Evolutionary conservation across 352 stramenopile genomes (phyloP).

Genomic region (Aphanomyces astaci): DNA sequence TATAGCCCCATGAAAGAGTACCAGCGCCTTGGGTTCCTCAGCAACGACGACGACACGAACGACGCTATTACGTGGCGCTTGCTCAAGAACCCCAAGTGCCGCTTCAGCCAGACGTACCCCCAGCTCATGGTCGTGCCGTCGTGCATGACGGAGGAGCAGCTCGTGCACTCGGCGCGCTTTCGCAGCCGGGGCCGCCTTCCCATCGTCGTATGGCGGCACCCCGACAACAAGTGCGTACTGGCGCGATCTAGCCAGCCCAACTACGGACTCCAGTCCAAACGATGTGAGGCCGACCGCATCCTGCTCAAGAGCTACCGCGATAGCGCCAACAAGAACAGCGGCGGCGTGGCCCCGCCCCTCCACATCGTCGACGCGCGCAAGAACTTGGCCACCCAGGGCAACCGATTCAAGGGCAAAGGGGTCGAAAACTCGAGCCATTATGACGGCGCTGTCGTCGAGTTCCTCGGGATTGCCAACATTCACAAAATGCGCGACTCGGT

Average conservation of each 20-base stretch:
- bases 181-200: constrained; percentile 88
- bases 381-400: constrained; percentile 70
- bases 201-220: constrained; percentile 88
- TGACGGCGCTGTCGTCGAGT: constrained; percentile 91
- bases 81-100: constrained; percentile 86
- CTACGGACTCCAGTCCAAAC: constrained; percentile 94
- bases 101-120: constrained; percentile 92
- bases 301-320: constrained; percentile 82
- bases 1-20: constrained; percentile 79
- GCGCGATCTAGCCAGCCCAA: constrained; percentile 93
- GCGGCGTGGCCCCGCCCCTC: constrained; percentile 52
- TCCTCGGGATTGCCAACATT: constrained; percentile 99
- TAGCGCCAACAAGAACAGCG: constrained; percentile 67
- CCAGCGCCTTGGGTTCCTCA: constrained; percentile 70
- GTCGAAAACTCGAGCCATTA: constrained; percentile 97
- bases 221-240: constrained; percentile 89
- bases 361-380: constrained; percentile 83
- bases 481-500: constrained; percentile 97
- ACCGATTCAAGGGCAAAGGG: constrained; percentile 79
- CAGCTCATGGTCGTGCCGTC: constrained; percentile 91
- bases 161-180: constrained; percentile 85
- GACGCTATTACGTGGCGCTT: constrained; percentile 62
- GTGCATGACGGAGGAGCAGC: constrained; percentile 88
- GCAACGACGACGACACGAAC: constrained; percentile 2
- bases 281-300: constrained; percentile 87